These are phyloP conservation scores for Phytopythium sindhum DNA, from an alignment of 352 stramenopile species.

Conservation along the genomic window DNA sequence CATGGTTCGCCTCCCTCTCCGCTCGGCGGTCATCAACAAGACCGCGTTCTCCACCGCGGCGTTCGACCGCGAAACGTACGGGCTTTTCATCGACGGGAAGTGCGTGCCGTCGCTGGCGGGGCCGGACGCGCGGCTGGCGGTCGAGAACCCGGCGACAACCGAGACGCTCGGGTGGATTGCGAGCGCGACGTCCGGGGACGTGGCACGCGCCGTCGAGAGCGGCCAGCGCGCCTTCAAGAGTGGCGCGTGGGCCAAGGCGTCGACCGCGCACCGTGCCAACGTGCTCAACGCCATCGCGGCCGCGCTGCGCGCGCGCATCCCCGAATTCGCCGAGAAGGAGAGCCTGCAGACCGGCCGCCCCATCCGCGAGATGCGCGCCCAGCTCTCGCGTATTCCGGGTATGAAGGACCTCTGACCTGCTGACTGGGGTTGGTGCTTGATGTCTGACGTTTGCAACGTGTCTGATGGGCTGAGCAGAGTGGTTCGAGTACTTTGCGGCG, in stretches of 20 bases:
- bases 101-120: slow-evolving; percentile 26
- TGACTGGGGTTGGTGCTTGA: background rate
- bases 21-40: background rate
- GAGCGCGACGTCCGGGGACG: slow-evolving; percentile 27
- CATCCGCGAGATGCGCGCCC: slow-evolving; percentile 56
- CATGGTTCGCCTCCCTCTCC: background rate
- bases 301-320: slow-evolving; percentile 29
- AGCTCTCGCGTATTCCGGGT: slow-evolving; percentile 42
- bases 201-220: slow-evolving; percentile 30
- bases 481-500: slow-evolving; percentile 82
- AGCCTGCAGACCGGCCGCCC: slow-evolving; percentile 57
- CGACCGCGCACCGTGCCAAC: slow-evolving; percentile 27
- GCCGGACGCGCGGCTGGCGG: slow-evolving; percentile 15
- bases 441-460: background rate
- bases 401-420: background rate
- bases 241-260: slow-evolving; percentile 27
- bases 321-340: slow-evolving; percentile 54
- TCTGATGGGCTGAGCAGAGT: slow-evolving; percentile 32
- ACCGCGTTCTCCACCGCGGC: slow-evolving; percentile 2
- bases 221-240: slow-evolving; percentile 28
- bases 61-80: slow-evolving; percentile 33
- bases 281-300: slow-evolving; percentile 41
- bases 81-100: slow-evolving; percentile 41
- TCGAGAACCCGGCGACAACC: slow-evolving; percentile 54
- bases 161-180: slow-evolving; percentile 34